Conservation (phyloP, 768 basidiomycete species). For the Boletus rex-veris region DNA sequence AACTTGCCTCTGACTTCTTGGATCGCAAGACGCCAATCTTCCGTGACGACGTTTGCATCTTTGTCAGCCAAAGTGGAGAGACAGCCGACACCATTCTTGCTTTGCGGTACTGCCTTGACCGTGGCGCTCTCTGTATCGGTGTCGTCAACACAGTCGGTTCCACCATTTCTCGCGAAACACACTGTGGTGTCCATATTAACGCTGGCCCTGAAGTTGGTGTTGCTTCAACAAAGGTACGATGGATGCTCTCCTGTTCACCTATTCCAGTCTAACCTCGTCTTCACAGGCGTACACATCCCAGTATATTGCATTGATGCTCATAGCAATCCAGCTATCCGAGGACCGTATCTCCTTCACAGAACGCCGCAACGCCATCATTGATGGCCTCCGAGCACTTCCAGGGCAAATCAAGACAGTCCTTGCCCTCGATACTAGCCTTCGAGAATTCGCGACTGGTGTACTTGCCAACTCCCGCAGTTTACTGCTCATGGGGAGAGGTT, state of each 20-base stretch:
- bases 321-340: conserved; percentile 97
- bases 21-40: conserved; percentile 99
- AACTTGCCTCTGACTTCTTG: conserved; percentile 96
- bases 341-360: conserved; percentile 92
- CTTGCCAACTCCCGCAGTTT: conserved; percentile 78
- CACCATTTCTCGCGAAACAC: conserved; percentile 95
- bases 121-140: conserved; percentile 94
- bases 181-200: conserved; percentile 99
- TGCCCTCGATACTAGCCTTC: conserved; percentile 68
- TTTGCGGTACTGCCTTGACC: conserved; percentile 92
- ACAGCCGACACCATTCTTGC: conserved; percentile 98
- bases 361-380: conserved; percentile 90
- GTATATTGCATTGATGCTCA: conserved; percentile 97
- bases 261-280: not conserved
- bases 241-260: not conserved
- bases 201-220: conserved; percentile 99
- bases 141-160: conserved; percentile 99
- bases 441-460: conserved; percentile 80
- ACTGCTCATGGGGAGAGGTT: conserved; percentile 96
- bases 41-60: conserved; percentile 95
- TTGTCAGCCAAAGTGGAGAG: conserved; percentile 97
- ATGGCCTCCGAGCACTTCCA: conserved; percentile 88
- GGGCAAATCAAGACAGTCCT: conserved; percentile 86
- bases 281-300: conserved; percentile 93
- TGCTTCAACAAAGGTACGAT: conserved; percentile 86